Evolutionary conservation across 1,139 yeast genomes (phyloP).

Genomic region (Williopsis jadinii): DNA sequence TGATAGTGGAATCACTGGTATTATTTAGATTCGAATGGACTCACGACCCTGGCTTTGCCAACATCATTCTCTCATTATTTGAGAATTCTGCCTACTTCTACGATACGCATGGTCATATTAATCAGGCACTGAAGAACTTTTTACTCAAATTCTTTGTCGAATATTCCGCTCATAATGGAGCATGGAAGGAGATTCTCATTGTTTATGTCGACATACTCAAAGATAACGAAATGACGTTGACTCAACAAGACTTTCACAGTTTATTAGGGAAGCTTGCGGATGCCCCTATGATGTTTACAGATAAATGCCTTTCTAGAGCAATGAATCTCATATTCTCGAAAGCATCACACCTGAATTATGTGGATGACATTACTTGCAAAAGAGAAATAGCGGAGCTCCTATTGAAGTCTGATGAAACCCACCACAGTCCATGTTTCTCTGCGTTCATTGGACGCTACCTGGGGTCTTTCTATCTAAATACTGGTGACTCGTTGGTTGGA

Average conservation of each 20-base stretch:
- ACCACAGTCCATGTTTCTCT: conserved; percentile 22
- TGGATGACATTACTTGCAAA: conserved; percentile 9
- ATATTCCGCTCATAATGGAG: neutral
- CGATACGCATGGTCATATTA: no score
- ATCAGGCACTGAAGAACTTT: no score
- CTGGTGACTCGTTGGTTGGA: conserved; percentile 23
- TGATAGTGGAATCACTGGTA: no score
- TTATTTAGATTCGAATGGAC: no score
- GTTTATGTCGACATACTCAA: conserved; percentile 9
- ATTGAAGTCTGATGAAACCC: conserved; percentile 9
- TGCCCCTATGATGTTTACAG: conserved; percentile 2
- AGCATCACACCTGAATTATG: conserved; percentile 4
- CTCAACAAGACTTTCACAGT: conserved; percentile 3
- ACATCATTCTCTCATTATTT: no score
- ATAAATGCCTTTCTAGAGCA: conserved; percentile 8
- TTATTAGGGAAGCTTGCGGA: conserved; percentile 8
- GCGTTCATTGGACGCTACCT: conserved; percentile 39
- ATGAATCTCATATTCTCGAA: conserved; percentile 14
- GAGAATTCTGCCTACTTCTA: no score
- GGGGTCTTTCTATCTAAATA: conserved; percentile 31
- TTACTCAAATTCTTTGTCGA: no score
- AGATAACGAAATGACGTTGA: conserved; percentile 3
- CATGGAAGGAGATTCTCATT: conserved; percentile 10
- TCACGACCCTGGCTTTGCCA: no score
- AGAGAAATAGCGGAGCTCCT: conserved; percentile 23